Conservation (phyloP, 73 alveolate genomes). For the Paramecium biaurelia region DNA sequence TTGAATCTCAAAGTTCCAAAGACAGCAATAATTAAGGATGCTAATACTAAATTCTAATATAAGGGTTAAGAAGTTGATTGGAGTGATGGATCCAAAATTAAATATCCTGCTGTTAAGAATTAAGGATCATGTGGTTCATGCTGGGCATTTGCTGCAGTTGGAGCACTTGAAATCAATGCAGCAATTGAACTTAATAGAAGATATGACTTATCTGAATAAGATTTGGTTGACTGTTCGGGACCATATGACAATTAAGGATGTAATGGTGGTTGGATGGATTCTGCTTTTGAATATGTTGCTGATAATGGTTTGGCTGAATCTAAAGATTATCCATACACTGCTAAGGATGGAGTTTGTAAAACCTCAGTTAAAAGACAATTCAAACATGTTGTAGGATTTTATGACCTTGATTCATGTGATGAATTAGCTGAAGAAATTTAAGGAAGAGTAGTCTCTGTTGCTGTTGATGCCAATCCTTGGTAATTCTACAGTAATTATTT, state of each 20-base stretch:
- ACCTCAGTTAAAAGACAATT: not conserved
- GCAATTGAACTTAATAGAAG: not conserved
- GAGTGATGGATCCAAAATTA: not conserved
- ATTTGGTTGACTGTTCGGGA: conserved; percentile 81
- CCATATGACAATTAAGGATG: conserved; percentile 76
- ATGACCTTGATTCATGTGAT: conserved; percentile 35
- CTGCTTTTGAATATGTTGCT: conserved; percentile 69
- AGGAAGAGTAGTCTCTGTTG: conserved; percentile 50
- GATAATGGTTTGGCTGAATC: conserved; percentile 51
- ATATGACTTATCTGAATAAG: conserved; percentile 61
- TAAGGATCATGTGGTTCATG: conserved; percentile 60
- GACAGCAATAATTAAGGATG: not conserved
- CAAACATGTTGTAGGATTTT: conserved; percentile 2
- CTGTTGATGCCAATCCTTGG: conserved; percentile 69
- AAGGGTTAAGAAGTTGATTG: not conserved
- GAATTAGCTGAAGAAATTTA: conserved; percentile 35
- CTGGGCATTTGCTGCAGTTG: conserved; percentile 76
- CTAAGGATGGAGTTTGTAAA: conserved; percentile 66
- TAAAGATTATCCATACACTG: conserved; percentile 77
- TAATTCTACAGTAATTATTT: not conserved
- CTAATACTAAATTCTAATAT: not conserved
- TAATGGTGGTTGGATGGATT: conserved; percentile 77
- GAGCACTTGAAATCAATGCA: conserved; percentile 55
- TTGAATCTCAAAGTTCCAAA: not conserved
- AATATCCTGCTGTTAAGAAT: conserved; percentile 10